phyloP scores from a whole-genome alignment of 768 basidiomycete species.

The Agaricus blazei region DNA sequence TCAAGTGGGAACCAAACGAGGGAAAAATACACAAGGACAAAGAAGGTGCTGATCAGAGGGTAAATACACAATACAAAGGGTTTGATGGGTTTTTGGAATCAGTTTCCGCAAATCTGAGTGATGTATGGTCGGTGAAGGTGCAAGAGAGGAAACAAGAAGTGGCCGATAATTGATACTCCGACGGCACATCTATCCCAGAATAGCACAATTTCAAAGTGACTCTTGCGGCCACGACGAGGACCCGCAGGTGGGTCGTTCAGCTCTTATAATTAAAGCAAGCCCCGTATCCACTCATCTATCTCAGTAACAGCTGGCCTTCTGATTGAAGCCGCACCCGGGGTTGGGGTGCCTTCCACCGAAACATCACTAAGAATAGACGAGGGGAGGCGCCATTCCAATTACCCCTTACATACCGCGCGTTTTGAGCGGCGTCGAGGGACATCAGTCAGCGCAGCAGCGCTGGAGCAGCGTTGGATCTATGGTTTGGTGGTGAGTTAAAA shows the following conservation, averaged over 20 bases:
- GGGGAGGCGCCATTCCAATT: neutral
- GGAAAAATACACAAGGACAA: conserved; percentile 17
- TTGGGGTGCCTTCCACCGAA: conserved; percentile 8
- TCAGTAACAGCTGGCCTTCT: conserved; percentile 2
- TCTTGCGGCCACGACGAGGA: neutral
- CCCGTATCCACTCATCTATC: neutral
- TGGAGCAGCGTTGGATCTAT: neutral
- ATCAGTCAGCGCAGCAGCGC: neutral
- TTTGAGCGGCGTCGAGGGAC: neutral
- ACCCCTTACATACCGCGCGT: neutral
- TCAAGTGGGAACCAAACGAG: conserved; percentile 25
- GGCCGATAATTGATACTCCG: conserved; percentile 37
- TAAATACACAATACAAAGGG: conserved; percentile 18
- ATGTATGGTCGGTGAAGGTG: conserved; percentile 29
- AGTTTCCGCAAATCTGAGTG: conserved; percentile 17
- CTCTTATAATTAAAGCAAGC: neutral
- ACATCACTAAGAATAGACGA: conserved; percentile 10
- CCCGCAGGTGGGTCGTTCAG: neutral
- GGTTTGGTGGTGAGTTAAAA: neutral
- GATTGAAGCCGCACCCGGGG: conserved; percentile 5
- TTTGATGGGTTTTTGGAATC: conserved; percentile 11
- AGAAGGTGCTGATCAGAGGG: conserved; percentile 16
- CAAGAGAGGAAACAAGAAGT: conserved; percentile 34
- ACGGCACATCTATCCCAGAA: conserved; percentile 17
- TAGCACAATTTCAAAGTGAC: conserved; percentile 7